phyloP scores from a whole-genome alignment of 2,329 filamentous ascomycete species.

The Verticillium dahliae region DNA sequence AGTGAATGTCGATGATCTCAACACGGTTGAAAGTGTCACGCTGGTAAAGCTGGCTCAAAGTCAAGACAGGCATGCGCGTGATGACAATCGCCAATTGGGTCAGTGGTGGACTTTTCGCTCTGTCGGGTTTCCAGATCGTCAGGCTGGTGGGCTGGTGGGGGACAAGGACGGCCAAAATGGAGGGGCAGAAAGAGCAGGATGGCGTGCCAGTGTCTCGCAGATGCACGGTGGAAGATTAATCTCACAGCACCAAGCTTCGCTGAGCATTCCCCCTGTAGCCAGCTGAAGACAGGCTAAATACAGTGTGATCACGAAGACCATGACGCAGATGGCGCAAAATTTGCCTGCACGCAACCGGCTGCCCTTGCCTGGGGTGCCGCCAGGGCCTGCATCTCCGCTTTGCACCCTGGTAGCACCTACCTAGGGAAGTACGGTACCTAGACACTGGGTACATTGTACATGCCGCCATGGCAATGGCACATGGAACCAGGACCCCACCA shows the following conservation, averaged over 20 bases:
- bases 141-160: not conserved
- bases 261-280: not conserved
- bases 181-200: not conserved
- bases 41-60: not conserved
- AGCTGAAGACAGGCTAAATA: not conserved
- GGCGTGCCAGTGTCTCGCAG: not conserved
- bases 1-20: not conserved
- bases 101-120: not conserved
- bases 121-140: not conserved
- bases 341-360: not conserved
- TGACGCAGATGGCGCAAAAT: not conserved
- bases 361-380: not conserved
- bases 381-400: not conserved
- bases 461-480: not conserved
- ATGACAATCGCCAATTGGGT: not conserved
- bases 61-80: not conserved
- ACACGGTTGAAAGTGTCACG: not conserved
- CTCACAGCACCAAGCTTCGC: not conserved
- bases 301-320: not conserved
- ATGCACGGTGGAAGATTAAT: not conserved
- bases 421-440: not conserved
- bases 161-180: not conserved
- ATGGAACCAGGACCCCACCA: not conserved
- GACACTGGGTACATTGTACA: not conserved
- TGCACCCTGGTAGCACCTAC: not conserved